phyloP scores from a whole-genome alignment of 208 protist genomes.

The Polymyxa betae region DNA sequence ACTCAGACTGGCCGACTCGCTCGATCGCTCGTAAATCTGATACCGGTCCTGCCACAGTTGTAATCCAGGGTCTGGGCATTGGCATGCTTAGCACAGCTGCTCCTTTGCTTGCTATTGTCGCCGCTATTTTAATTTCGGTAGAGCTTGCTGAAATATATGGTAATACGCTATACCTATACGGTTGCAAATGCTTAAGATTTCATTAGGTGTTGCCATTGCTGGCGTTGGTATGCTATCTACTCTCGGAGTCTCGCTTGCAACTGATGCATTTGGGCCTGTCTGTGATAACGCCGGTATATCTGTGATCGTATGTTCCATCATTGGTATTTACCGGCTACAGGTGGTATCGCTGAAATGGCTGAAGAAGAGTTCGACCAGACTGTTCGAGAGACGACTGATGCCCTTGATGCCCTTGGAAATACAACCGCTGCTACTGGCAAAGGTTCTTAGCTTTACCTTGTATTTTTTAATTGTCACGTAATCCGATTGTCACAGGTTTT shows the following conservation, averaged over 20 bases:
- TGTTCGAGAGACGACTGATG: conserved; percentile 75
- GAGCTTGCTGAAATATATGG: conserved; percentile 66
- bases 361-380: conserved; percentile 66
- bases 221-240: conserved; percentile 72
- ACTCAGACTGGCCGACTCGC: conserved; percentile 54
- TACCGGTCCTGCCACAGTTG: conserved; percentile 63
- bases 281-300: conserved; percentile 79
- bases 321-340: neutral
- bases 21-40: conserved; percentile 63
- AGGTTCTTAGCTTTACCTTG: too few species aligned
- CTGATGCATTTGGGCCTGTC: conserved; percentile 77
- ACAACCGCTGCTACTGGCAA: conserved; percentile 82
- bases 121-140: conserved; percentile 63
- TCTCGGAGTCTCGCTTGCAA: conserved; percentile 69
- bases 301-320: neutral
- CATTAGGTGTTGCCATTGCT: conserved; percentile 68
- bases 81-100: conserved; percentile 68
- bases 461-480: too few species aligned
- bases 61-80: conserved; percentile 70
- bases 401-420: conserved; percentile 80
- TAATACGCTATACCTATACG: too few species aligned
- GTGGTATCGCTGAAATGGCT: conserved; percentile 64
- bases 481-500: too few species aligned
- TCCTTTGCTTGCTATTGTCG: conserved; percentile 61
- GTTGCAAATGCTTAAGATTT: too few species aligned